These are phyloP conservation scores for Penicillium palitans DNA, from an alignment of 2,329 filamentous ascomycete genomes.

Conservation along the genomic window DNA sequence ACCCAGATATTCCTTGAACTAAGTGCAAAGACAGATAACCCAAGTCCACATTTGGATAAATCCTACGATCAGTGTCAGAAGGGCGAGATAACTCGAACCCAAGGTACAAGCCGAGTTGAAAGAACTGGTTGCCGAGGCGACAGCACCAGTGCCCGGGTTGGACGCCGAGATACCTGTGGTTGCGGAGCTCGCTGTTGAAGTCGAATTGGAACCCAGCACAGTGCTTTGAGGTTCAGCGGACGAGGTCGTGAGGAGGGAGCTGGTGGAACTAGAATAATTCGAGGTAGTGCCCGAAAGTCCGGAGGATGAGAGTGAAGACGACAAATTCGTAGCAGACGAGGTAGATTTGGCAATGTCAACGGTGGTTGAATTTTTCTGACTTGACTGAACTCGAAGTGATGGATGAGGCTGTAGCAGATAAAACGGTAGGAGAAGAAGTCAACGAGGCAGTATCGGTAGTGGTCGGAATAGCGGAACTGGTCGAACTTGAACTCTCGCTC, in stretches of 20 bases:
- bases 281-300: rapidly evolving
- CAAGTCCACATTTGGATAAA: not conserved
- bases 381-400: not conserved
- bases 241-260: not conserved
- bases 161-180: no score
- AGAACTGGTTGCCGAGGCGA: not conserved
- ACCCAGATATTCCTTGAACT: rapidly evolving
- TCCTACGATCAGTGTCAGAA: not conserved
- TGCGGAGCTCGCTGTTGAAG: not conserved
- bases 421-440: not conserved
- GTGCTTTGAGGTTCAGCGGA: not conserved
- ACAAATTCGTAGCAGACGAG: no score
- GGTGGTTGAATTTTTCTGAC: not conserved
- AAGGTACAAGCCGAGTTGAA: not conserved
- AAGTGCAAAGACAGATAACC: not conserved
- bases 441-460: no score
- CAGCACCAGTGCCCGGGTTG: not conserved
- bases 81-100: not conserved
- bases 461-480: not conserved
- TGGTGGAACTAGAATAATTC: not conserved
- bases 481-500: not conserved
- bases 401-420: not conserved
- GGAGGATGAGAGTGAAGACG: not conserved
- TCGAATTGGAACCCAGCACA: no score
- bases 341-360: not conserved